Conservation (phyloP, 2,329 filamentous ascomycete genomes). For the Akanthomyces uredinophilus region DNA sequence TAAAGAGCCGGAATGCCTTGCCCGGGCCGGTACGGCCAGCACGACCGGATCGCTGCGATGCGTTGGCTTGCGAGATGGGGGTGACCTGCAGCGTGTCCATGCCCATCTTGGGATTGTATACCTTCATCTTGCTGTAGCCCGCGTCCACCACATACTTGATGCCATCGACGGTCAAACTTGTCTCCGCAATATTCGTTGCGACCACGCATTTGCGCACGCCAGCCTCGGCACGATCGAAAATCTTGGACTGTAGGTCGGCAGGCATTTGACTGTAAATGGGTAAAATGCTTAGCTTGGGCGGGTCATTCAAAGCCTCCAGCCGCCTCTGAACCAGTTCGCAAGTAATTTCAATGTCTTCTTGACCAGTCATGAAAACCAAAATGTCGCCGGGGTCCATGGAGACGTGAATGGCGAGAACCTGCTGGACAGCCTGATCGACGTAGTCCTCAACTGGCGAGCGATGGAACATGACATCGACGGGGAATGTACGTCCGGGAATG, state of each 20-base stretch:
- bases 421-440: constrained; percentile 93
- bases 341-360: constrained; percentile 96
- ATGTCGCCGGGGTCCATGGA: constrained; percentile 92
- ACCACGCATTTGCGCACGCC: constrained; percentile 97
- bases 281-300: constrained; percentile 87
- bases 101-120: constrained; percentile 97
- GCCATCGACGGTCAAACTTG: constrained; percentile 93
- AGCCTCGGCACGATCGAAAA: constrained; percentile 85
- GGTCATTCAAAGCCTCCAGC: constrained; percentile 83
- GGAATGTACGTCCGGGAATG: constrained; percentile 93
- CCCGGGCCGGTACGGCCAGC: constrained; percentile 92
- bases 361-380: constrained; percentile 97
- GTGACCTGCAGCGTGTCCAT: constrained; percentile 99
- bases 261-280: constrained; percentile 99
- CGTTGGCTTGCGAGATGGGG: constrained; percentile 94
- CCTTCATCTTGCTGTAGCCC: constrained; percentile 95
- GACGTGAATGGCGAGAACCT: constrained; percentile 91
- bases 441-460: constrained; percentile 95
- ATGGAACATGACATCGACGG: constrained; percentile 94
- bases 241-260: constrained; percentile 93
- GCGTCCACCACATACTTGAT: constrained; percentile 99
- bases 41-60: constrained; percentile 86
- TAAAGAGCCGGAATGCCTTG: constrained; percentile 90
- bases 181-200: constrained; percentile 97
- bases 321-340: constrained; percentile 89